Percentiles rank a stretch among this genome's conserved stretches.
Conservation (phyloP, 352 stramenopile genomes). For the Globisporangium polare region DNA sequence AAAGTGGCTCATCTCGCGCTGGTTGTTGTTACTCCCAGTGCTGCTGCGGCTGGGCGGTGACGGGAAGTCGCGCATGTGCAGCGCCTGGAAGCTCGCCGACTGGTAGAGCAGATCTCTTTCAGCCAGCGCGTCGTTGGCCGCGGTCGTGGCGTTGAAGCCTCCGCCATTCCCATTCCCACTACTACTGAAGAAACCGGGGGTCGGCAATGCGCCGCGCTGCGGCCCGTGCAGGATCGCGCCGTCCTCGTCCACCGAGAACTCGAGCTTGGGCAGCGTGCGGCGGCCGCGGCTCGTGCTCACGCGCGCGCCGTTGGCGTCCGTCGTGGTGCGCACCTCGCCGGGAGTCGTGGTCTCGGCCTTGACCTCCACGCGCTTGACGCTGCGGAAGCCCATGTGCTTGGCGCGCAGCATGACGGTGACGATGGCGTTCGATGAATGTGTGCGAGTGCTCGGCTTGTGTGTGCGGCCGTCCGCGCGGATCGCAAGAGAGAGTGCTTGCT, state of each 20-base stretch:
- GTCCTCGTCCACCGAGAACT: constrained; percentile 84
- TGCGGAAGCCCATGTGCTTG: constrained; percentile 85
- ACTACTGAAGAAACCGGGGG: constrained; percentile 8
- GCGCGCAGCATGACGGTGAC: constrained; percentile 56
- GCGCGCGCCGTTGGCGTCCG: constrained; percentile 56
- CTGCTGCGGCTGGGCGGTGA: constrained; percentile 13
- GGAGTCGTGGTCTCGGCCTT: constrained; percentile 85
- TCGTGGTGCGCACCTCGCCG: constrained; percentile 68
- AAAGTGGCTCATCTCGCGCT: constrained; percentile 10
- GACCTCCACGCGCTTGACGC: constrained; percentile 74
- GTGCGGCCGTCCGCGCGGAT: background rate
- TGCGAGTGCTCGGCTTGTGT: background rate
- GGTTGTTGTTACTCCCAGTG: background rate
- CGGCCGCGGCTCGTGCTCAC: constrained; percentile 57
- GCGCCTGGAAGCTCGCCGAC: constrained; percentile 46
- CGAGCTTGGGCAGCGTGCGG: constrained; percentile 74
- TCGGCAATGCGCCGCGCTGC: constrained; percentile 41
- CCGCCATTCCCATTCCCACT: too few species aligned
- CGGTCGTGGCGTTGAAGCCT: background rate
- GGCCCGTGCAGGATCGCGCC: constrained; percentile 73
- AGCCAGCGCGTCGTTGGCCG: constrained; percentile 13
- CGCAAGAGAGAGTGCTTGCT: background rate
- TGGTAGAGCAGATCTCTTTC: constrained; percentile 34
- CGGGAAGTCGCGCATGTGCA: constrained; percentile 55
- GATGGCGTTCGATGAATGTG: too few species aligned